Base-by-base conservation (phyloP, 495 filamentous ascomycete species). In the Annulohypoxylon nitens region DNA sequence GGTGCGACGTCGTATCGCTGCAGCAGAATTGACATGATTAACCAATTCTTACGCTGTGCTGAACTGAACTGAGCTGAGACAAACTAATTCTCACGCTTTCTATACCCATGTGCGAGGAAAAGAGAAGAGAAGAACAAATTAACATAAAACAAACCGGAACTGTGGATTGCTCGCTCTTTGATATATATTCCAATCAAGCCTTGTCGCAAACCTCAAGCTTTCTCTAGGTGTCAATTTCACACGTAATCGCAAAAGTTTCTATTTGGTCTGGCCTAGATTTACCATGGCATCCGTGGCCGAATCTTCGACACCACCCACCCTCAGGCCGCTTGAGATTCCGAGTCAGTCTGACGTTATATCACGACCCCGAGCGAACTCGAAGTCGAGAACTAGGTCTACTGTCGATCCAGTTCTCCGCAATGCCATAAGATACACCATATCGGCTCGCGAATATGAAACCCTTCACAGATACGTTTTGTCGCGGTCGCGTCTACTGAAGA, bases 371-470 rank as follows among this genome's bases (percentile, higher is more conserved):
- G 71, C 65, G 33, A 55, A 70, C 23, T 72, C 75, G 6, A 77
- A 69, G 16, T 54, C 76, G 9, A 81, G 80, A 18, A 76, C 82
- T 6, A 82, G 73, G 66, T 81, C 83, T 9, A 80, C 81, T 9
- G 75, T 85, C 63, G 90, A 92, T 61, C 88, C 89, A 20, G 84
- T 92, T 74, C 83, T 90, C 26, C 92, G 92, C 80, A 94, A 93
- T 80, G 90, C 92, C 45, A 86, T 97, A 61, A 89, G 93, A 71
- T 91, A 96, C 80, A 93, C 90, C 64, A 87, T 97, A 51, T 94
- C 91, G 80, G 90, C 91, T 51, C 89, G 90, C 79, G 94, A 97
- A 78, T 97, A 97, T 81, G 88, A 91, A 69, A 83, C 90, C 2
- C 88, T 97, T 23, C 92, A 97, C 80, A 89, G 90, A 76, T 91